Percentiles rank a stretch among this genome's conserved stretches.
These are phyloP conservation scores for Zelopaecilomyces penicillatus DNA, from an alignment of 2,329 filamentous ascomycete genomes.

Conservation along the genomic window DNA sequence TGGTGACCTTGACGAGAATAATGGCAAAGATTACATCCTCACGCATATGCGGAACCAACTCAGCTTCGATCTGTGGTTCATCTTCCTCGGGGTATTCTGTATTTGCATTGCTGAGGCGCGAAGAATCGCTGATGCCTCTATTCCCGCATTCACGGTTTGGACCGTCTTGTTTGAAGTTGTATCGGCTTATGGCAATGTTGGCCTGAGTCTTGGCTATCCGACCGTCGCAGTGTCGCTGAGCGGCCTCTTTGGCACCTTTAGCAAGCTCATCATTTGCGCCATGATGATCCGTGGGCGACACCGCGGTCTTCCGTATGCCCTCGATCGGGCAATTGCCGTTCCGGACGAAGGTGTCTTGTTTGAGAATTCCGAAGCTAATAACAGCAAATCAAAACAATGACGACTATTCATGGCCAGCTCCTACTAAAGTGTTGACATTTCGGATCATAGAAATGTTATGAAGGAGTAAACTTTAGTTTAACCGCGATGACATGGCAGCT, in stretches of 20 bases:
- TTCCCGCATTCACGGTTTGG: conserved; percentile 20
- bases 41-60: conserved; percentile 30
- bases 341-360: conserved; percentile 16
- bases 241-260: conserved; percentile 22
- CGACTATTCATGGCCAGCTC: too few species aligned
- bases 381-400: too few species aligned
- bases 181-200: conserved; percentile 28
- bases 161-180: conserved; percentile 26
- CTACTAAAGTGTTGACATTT: too few species aligned
- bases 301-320: conserved; percentile 23
- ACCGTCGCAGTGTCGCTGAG: conserved; percentile 20
- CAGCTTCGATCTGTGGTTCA: conserved; percentile 34
- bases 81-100: conserved; percentile 29
- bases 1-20: conserved; percentile 17
- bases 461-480: too few species aligned
- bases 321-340: conserved; percentile 27
- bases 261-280: conserved; percentile 28
- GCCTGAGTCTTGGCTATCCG: conserved; percentile 26
- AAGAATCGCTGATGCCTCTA: conserved; percentile 12
- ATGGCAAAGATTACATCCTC: conserved; percentile 21
- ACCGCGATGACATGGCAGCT: too few species aligned
- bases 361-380: too few species aligned
- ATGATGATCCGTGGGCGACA: conserved; percentile 32
- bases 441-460: too few species aligned
- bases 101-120: conserved; percentile 23